phyloP scores from a whole-genome alignment of 1,284 basidiomycete genomes.

The Rhodotorula sp. region DNA sequence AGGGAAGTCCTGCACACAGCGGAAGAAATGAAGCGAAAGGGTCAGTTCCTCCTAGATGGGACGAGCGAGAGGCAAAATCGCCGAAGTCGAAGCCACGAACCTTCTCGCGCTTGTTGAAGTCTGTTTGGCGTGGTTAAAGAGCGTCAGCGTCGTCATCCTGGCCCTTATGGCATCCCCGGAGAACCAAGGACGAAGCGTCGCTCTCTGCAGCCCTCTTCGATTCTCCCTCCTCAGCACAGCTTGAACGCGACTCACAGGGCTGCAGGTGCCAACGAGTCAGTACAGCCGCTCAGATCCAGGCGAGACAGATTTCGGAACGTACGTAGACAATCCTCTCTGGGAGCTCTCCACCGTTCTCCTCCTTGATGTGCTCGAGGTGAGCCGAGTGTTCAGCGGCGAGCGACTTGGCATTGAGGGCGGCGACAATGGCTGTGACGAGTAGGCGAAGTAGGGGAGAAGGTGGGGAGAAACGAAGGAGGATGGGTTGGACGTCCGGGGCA shows the following conservation, averaged over 20 bases:
- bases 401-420: conserved; percentile 31
- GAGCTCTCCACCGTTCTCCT: conserved; percentile 70
- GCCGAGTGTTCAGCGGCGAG: conserved; percentile 62
- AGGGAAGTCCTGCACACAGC: neutral
- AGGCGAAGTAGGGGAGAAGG: too few species aligned
- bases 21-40: neutral
- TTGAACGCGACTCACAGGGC: conserved; percentile 3
- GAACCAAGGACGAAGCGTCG: too few species aligned
- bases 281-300: neutral
- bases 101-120: conserved; percentile 70
- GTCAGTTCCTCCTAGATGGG: neutral
- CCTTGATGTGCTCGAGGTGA: conserved; percentile 68
- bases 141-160: neutral
- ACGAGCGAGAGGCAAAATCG: neutral
- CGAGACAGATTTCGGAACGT: neutral
- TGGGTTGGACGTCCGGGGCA: too few species aligned
- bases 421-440: conserved; percentile 29
- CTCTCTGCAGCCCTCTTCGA: too few species aligned
- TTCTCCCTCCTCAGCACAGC: too few species aligned
- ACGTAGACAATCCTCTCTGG: conserved; percentile 66
- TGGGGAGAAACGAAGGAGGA: neutral
- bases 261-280: neutral
- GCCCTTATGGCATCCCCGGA: too few species aligned
- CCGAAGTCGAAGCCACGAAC: neutral
- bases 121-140: neutral